Conservation (phyloP, 177 flowering plant species). For the Vitis hybrid region DNA sequence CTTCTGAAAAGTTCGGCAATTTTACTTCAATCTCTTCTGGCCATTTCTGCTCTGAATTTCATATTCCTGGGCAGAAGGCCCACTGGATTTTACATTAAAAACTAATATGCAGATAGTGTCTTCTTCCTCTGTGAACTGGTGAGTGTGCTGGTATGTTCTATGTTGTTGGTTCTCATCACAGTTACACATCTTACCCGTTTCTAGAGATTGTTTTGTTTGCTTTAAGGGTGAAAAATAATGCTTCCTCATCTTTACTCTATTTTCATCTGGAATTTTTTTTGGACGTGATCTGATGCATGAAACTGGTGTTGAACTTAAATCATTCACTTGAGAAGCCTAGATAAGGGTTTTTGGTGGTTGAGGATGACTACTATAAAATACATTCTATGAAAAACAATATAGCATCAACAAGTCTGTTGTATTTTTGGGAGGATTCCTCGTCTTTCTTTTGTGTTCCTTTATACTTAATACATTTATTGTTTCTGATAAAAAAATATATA, state of each 20-base stretch:
- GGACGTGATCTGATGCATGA: no score
- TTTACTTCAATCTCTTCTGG: slow-evolving; percentile 20
- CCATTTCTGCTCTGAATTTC: slow-evolving; percentile 42
- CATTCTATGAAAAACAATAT: no score
- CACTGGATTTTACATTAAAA: slow-evolving; percentile 85
- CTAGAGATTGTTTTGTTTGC: background rate
- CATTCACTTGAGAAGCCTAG: no score
- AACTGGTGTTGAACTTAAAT: no score
- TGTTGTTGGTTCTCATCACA: background rate
- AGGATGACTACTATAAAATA: no score
- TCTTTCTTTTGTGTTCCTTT: no score
- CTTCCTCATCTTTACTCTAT: background rate
- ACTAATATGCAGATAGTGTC: slow-evolving; percentile 57
- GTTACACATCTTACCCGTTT: background rate
- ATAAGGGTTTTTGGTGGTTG: no score
- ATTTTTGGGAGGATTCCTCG: no score
- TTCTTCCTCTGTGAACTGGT: slow-evolving; percentile 53
- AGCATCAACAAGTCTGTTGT: no score
- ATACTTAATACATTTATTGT: no score
- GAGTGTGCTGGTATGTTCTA: slow-evolving; percentile 18
- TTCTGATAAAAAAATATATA: no score
- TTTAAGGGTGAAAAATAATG: background rate
- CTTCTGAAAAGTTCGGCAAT: slow-evolving; percentile 35
- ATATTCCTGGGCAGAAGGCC: slow-evolving; percentile 57
- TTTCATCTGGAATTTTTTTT: background rate